A percentile compares a stretch with the other conserved stretches of the same genome.
These are phyloP conservation scores for Isoetes taiwanensis DNA, from an alignment of 75 land plant species.

Conservation along the genomic window DNA sequence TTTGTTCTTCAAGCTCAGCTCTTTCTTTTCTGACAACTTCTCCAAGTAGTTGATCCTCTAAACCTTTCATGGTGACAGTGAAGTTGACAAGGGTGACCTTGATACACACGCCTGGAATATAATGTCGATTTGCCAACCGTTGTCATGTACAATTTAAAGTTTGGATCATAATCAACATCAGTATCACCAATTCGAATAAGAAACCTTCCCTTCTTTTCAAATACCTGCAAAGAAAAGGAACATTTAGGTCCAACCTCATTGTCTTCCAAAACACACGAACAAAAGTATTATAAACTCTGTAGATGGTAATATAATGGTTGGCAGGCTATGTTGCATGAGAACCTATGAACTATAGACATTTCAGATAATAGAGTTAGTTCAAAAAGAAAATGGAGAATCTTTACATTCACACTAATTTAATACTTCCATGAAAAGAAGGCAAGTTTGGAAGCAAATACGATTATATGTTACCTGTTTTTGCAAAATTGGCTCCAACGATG, in stretches of 20 bases:
- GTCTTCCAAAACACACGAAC: too few relatives aligned
- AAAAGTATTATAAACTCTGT: too few relatives aligned
- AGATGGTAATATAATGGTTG: too few relatives aligned
- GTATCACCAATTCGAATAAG: constrained; percentile 23
- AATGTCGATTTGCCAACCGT: constrained; percentile 25
- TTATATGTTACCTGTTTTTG: constrained; percentile 18
- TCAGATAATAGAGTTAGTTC: too few relatives aligned
- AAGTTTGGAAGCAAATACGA: too few relatives aligned
- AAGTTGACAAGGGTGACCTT: constrained; percentile 30
- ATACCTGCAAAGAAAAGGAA: constrained; percentile 13
- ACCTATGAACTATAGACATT: too few relatives aligned
- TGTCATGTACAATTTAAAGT: constrained; percentile 28
- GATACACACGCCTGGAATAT: constrained; percentile 26
- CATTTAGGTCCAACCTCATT: too few relatives aligned
- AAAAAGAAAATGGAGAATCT: too few relatives aligned
- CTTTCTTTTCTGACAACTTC: constrained; percentile 28
- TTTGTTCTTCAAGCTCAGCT: constrained; percentile 29
- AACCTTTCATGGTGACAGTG: constrained; percentile 29
- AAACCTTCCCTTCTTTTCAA: constrained; percentile 22
- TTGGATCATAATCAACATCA: constrained; percentile 27
- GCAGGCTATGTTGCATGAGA: too few relatives aligned
- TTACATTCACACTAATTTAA: too few relatives aligned
- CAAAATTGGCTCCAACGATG: constrained; percentile 23
- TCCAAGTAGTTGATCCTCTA: constrained; percentile 28
- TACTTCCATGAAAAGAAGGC: too few relatives aligned